These are phyloP conservation scores for Dictyostelium firmibasis DNA, from an alignment of 78 protist genomes.

Conservation along the genomic window DNA sequence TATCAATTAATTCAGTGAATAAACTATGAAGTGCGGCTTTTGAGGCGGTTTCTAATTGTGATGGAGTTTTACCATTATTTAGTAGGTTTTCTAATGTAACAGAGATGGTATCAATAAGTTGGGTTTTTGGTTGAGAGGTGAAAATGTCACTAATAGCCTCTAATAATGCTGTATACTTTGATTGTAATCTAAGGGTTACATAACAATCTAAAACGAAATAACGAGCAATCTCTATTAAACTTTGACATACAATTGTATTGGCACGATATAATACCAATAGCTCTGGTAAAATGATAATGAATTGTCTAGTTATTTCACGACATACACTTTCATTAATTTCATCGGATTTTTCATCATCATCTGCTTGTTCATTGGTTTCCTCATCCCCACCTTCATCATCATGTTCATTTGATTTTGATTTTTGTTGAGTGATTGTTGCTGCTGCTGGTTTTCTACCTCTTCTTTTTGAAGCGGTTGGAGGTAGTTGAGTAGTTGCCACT, in stretches of 20 bases:
- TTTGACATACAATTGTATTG: background rate
- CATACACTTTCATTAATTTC: background rate
- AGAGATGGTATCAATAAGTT: background rate
- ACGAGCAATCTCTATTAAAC: slow-evolving; percentile 18
- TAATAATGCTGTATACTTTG: slow-evolving; percentile 17
- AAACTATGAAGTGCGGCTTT: background rate
- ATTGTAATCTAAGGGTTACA: slow-evolving; percentile 5
- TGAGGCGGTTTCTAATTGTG: slow-evolving; percentile 42
- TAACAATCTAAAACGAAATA: slow-evolving; percentile 41
- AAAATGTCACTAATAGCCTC: background rate
- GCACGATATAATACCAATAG: background rate
- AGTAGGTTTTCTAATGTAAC: background rate
- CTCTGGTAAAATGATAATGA: slow-evolving; percentile 15
- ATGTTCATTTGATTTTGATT: background rate
- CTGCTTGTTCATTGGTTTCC: background rate
- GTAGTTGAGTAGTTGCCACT: background rate
- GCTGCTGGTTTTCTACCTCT: background rate
- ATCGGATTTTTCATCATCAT: background rate
- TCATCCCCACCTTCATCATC: background rate
- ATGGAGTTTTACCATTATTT: slow-evolving; percentile 4
- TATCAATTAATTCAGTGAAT: background rate
- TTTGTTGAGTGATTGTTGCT: background rate
- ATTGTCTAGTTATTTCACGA: background rate
- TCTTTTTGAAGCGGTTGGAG: background rate
- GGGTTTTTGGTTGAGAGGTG: background rate